Evolutionary conservation across 2,329 filamentous ascomycete genomes (phyloP).

Genomic region (Fusarium denticulatum): DNA sequence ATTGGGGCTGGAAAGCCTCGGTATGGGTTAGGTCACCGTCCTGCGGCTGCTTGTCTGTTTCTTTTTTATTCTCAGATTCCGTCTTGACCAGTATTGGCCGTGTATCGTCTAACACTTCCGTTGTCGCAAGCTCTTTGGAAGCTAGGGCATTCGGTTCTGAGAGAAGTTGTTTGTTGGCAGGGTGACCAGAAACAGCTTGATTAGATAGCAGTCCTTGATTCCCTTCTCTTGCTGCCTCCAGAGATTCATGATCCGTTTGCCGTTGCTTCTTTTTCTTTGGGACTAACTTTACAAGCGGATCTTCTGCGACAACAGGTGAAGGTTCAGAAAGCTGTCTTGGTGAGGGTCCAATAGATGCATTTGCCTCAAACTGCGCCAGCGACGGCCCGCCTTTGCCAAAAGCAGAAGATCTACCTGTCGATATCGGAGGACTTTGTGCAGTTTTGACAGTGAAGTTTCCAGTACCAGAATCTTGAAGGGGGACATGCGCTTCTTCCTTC

Average conservation of each 20-base stretch:
- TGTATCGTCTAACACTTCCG: not conserved
- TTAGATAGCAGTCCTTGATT: not conserved
- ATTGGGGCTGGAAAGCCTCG: not conserved
- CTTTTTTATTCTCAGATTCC: slow-evolving; percentile 12
- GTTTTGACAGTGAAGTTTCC: not conserved
- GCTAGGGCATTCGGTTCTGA: not conserved
- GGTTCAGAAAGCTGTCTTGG: not conserved
- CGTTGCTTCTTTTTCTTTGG: slow-evolving; percentile 47
- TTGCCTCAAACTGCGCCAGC: not conserved
- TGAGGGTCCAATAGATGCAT: not conserved
- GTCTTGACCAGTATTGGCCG: not conserved
- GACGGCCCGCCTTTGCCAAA: not conserved
- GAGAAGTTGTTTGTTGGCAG: not conserved
- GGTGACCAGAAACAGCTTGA: not conserved
- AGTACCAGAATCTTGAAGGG: not conserved
- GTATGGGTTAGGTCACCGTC: not conserved
- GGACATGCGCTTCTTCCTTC: not conserved
- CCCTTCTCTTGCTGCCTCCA: not conserved
- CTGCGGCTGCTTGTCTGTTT: slow-evolving; percentile 17
- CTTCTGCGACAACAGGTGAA: not conserved
- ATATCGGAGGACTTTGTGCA: not conserved
- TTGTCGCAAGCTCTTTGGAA: not conserved
- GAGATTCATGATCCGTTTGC: not conserved
- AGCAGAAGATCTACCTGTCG: not conserved
- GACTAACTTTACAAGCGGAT: slow-evolving; percentile 3